A percentile compares a stretch with the other conserved stretches of the same genome.
Conservation (phyloP, 208 protist genomes). For the Angomonas deanei region DNA sequence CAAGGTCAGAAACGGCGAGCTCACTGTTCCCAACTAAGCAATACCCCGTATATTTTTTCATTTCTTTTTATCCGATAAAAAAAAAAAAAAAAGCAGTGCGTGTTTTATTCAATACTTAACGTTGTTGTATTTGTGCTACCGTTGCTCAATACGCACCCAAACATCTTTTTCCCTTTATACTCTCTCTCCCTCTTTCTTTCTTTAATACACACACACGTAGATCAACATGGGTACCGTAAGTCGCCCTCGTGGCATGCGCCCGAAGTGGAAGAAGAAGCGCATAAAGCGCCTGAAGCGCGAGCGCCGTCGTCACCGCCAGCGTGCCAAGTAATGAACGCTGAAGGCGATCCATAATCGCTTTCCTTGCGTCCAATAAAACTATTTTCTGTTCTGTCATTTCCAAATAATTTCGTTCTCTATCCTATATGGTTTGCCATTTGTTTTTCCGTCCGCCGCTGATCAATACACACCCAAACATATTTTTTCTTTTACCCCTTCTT, state of each 20-base stretch:
- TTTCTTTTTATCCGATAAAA: constrained; percentile 14
- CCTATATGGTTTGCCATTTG: background rate
- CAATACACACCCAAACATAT: background rate
- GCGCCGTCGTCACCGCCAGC: constrained; percentile 85
- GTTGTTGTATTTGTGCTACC: background rate
- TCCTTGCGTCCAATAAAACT: background rate
- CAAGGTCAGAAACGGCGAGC: constrained; percentile 91
- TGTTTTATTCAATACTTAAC: no score
- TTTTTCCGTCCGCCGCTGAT: background rate
- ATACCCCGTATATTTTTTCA: constrained; percentile 73
- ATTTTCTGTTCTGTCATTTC: background rate
- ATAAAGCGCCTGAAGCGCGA: constrained; percentile 89
- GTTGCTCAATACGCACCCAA: no score
- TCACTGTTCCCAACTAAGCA: constrained; percentile 82
- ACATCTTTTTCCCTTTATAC: background rate
- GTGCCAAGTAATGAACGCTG: no score
- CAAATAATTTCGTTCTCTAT: background rate
- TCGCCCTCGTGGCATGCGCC: constrained; percentile 83
- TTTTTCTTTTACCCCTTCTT: background rate
- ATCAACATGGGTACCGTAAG: constrained; percentile 76
- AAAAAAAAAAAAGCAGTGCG: no score
- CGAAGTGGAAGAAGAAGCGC: constrained; percentile 92
- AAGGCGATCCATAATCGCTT: constrained; percentile 19
- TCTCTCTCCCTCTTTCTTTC: constrained; percentile 9
- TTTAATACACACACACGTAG: constrained; percentile 8